Base-by-base conservation (phyloP, 805 yeast genomes). In the Vanderwaltozyma tropicalis region DNA sequence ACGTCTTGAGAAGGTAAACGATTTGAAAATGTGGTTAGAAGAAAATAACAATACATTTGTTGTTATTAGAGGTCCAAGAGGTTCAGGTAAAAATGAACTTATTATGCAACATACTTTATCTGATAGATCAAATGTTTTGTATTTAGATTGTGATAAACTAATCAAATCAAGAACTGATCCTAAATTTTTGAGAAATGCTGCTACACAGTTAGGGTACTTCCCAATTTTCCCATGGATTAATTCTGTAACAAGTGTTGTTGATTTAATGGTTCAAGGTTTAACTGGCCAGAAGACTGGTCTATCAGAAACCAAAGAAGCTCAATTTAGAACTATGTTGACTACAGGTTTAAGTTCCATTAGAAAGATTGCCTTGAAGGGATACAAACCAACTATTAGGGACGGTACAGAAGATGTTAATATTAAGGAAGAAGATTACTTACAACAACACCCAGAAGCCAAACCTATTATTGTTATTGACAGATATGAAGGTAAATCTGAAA, bases 211-310 rank as follows among this genome's bases (percentile, higher is more conserved):
- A 19, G 98, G 98, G 0, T 92, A 92, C 59, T 85, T 74, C 66
- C 98, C 98, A 1, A 79, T 85, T 5, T 92, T 92, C 57, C 83
- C 96, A 17, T 89, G 96, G 95, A 63, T 88, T 42, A 85, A 85
- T 56, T 74, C 81, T 2, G 63, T 88, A 11, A 76, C 95, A 0
- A 74, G 77, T 41, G 78, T 87, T 41, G 63, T 85, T 33, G 98
- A 92, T 61, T 67, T 92, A 50, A 85, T 79, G 38, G 81, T 83
- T 15, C 95, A 86, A 54, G 89, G 96, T 40, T 57, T 89, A 30
- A 86, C 95, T 1, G 98, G 97, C 1, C 96, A 87, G 55, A 88
- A 87, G 53, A 81, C 94, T 3, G 96, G 96, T 1, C 65, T 88
- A 34, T 75, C 88, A 22, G 96, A 88, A 54, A 65, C 84, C 2